phyloP scores from a whole-genome alignment of 345 rosid species.

The Kernera saxatilis region DNA sequence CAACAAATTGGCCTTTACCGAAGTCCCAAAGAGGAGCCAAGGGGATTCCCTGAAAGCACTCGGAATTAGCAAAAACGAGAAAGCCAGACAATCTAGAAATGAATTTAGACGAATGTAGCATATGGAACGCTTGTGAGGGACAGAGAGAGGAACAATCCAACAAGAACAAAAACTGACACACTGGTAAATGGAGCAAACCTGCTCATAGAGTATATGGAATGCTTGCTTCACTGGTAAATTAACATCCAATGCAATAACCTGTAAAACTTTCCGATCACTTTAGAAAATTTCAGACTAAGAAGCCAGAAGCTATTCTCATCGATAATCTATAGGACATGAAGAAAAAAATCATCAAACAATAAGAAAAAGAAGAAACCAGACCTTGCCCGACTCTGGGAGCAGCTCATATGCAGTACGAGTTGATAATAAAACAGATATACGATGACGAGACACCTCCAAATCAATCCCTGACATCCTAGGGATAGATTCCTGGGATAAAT shows the following conservation, averaged over 20 bases:
- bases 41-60: slow-evolving; percentile 60
- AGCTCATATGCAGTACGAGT: slow-evolving; percentile 83
- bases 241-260: slow-evolving; percentile 95
- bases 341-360: slow-evolving; percentile 15
- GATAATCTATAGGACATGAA: background rate
- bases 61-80: slow-evolving; percentile 22
- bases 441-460: slow-evolving; percentile 66
- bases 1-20: slow-evolving; percentile 63
- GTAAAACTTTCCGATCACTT: slow-evolving; percentile 6
- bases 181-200: slow-evolving; percentile 42
- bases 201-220: slow-evolving; percentile 91
- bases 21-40: slow-evolving; percentile 86
- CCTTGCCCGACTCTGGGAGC: slow-evolving; percentile 99
- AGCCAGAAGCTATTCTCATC: background rate
- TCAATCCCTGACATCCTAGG: slow-evolving; percentile 60
- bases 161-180: slow-evolving; percentile 15
- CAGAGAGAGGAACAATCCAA: slow-evolving; percentile 5
- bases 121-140: too few relatives aligned
- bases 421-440: slow-evolving; percentile 63
- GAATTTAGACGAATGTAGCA: background rate
- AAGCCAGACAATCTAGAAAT: slow-evolving; percentile 15
- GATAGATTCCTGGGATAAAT: slow-evolving; percentile 40
- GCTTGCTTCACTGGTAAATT: slow-evolving; percentile 97
- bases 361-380: slow-evolving; percentile 44
- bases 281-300: slow-evolving; percentile 2